Conservation (phyloP, 75 land plant genomes). For the Ceratopteris richardii region DNA sequence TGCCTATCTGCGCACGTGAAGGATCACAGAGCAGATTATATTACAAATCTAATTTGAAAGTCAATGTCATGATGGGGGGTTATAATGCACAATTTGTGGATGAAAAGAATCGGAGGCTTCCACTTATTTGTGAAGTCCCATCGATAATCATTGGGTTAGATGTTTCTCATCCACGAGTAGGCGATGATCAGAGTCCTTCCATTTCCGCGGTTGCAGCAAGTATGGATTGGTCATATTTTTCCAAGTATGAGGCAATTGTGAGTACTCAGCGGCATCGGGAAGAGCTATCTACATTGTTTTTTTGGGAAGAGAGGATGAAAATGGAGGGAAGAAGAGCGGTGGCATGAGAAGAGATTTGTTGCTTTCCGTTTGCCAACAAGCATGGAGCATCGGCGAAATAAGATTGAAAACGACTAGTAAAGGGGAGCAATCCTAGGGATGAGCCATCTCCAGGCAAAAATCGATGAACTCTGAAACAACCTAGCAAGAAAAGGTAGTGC, state of each 20-base stretch:
- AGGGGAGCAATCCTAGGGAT: too few relatives aligned
- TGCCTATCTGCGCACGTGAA: too few relatives aligned
- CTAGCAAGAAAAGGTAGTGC: too few relatives aligned
- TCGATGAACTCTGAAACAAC: too few relatives aligned
- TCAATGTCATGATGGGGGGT: background rate
- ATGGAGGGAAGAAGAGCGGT: conserved; percentile 13
- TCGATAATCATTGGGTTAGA: background rate
- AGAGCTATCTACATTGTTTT: background rate
- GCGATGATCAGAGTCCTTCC: background rate
- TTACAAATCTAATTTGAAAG: too few relatives aligned
- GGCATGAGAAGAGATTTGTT: conserved; percentile 20
- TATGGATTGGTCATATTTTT: conserved; percentile 1
- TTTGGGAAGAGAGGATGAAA: conserved; percentile 23
- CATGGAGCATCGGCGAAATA: too few relatives aligned
- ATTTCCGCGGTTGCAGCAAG: conserved; percentile 6
- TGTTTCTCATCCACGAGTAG: conserved; percentile 6
- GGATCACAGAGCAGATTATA: too few relatives aligned
- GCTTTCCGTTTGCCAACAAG: conserved; percentile 2
- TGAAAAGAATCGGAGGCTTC: background rate
- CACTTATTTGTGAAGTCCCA: conserved; percentile 3
- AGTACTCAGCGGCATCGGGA: too few relatives aligned
- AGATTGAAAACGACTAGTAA: too few relatives aligned
- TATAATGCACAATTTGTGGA: background rate
- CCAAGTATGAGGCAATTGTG: too few relatives aligned
- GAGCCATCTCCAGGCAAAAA: too few relatives aligned